Base-by-base conservation (phyloP, 768 basidiomycete species). In the Leccinum rimulosum region DNA sequence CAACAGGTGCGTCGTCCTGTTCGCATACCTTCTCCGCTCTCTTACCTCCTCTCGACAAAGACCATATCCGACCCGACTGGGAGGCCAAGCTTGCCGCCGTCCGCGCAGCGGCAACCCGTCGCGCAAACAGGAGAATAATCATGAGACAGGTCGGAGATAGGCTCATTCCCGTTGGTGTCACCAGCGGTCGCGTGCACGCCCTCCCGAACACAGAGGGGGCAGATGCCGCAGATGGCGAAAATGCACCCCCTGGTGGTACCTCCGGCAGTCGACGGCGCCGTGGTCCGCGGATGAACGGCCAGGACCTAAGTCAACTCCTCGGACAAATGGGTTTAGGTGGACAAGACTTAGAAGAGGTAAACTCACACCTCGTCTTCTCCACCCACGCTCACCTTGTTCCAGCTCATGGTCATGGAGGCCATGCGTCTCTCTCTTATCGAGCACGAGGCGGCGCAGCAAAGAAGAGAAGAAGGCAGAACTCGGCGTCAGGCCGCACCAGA, bases 321-420 rank as follows among this genome's bases (percentile, higher is more conserved):
- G 78, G 80, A 43, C 70, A 74, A 30, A 82, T 93, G 79, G 86
- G 86, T 15, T 77, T 93, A 63, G 84, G 81, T 50, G 91, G 91
- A n/a, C 89, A 90, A 72, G 95, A 96, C 75, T 73, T 96, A 56
- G 95, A 95, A 79, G 95, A 96, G 82, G 94, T 93, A 67, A 49
- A n/a, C 36, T 19, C 22, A n/a, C 30, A 28, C 43, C 28, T 49
- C 51, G 43, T 59, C 59, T 53, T 61, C 36, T 38, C 53, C 35
- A 28, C 62, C 30, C 49, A 61, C 58, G 28, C 63, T 69, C 47
- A 65, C 56, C 19, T 57, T 22, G 3, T 50, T 36, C 43, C 62
- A 99, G 93, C 76, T 99, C 48, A 98, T 98, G 96, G 79, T 99
- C 56, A 95, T 95, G 92, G 97, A 98, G 76, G 97, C 97, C 5